Percentiles rank a stretch among this genome's conserved stretches.
Conservation (phyloP, 176 grass and related monocot genomes). For the Oryza meridionalis region DNA sequence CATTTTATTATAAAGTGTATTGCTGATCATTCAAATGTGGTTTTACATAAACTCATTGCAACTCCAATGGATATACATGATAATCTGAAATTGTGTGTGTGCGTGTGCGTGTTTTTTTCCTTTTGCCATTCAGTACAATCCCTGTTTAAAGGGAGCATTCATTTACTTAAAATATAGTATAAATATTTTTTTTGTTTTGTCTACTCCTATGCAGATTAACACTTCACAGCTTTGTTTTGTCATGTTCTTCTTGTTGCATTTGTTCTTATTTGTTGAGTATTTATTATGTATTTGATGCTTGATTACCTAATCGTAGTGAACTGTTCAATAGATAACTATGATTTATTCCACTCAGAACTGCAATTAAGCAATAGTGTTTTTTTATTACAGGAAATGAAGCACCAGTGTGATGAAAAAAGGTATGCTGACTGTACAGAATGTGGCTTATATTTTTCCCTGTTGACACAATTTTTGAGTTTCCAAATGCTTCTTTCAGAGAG, state of each 20-base stretch:
- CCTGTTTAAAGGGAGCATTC: background rate
- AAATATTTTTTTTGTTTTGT: background rate
- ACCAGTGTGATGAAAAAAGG: conserved; percentile 96
- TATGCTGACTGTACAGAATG: conserved; percentile 38
- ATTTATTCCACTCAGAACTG: background rate
- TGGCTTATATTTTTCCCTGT: background rate
- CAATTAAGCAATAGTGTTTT: conserved; percentile 22
- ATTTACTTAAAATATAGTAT: background rate
- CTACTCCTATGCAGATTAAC: background rate
- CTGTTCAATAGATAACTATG: conserved; percentile 11
- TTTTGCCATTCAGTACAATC: background rate
- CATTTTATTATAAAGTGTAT: too few species aligned
- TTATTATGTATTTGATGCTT: background rate
- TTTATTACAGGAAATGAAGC: conserved; percentile 89
- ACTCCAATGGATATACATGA: too few species aligned
- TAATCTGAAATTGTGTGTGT: too few species aligned
- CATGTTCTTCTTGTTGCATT: conserved; percentile 2
- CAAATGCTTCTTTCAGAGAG: conserved; percentile 63
- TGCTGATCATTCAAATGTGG: too few species aligned
- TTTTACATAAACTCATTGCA: too few species aligned
- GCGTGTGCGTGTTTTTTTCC: background rate
- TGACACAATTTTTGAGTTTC: conserved; percentile 38
- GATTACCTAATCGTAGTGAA: conserved; percentile 22
- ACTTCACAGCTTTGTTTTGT: background rate
- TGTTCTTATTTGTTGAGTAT: conserved; percentile 1